phyloP scores from a whole-genome alignment of 345 rosid genomes.

The Triadica sebifera region DNA sequence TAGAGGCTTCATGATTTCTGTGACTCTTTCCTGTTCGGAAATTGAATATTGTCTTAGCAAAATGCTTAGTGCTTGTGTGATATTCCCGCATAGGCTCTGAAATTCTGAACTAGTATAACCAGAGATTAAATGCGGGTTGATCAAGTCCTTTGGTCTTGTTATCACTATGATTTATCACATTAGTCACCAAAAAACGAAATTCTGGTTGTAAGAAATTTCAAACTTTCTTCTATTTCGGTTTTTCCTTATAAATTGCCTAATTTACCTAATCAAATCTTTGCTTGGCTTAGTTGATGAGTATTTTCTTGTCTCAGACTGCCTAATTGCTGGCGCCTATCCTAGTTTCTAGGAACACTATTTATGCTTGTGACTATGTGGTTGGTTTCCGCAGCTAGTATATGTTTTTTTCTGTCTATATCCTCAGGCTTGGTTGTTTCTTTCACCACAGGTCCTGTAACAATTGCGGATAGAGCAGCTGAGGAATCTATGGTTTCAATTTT shows the following conservation, averaged over 20 bases:
- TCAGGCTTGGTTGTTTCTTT: neutral
- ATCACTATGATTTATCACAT: neutral
- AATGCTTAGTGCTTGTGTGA: too few species aligned
- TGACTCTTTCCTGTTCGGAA: too few species aligned
- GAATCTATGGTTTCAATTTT: slow-evolving; percentile 82
- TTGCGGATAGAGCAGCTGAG: slow-evolving; percentile 90
- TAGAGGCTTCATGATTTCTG: neutral
- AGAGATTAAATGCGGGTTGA: neutral
- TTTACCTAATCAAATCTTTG: neutral
- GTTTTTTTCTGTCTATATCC: neutral
- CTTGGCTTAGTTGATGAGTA: neutral
- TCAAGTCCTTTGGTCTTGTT: neutral
- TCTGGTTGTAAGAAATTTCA: neutral
- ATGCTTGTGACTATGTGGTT: neutral
- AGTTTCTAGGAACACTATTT: neutral
- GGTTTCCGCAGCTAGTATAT: neutral
- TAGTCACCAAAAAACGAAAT: neutral
- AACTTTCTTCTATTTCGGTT: neutral
- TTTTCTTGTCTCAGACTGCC: neutral
- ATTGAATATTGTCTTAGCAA: too few species aligned
- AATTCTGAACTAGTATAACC: neutral
- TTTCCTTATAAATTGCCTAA: neutral
- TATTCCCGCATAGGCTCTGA: neutral
- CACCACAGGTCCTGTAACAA: slow-evolving; percentile 82
- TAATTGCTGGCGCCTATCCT: neutral